A percentile compares a stretch with the other conserved stretches of the same genome.
These are phyloP conservation scores for Biancaea sappan DNA, from an alignment of 306 rosid species.

Conservation along the genomic window DNA sequence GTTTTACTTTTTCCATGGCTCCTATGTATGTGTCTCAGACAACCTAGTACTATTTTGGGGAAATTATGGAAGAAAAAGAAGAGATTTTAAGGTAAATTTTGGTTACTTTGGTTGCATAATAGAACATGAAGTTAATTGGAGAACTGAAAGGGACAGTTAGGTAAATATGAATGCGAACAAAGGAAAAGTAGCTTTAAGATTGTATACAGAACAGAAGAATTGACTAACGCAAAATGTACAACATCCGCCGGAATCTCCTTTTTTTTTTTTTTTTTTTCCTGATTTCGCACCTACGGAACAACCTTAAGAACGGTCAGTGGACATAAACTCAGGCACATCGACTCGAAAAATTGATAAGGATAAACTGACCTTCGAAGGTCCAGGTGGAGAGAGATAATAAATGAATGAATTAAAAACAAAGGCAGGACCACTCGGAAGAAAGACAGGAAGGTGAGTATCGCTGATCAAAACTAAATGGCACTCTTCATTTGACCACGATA, in stretches of 20 bases:
- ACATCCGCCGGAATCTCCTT: neutral
- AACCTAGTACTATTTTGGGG: neutral
- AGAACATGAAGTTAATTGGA: neutral
- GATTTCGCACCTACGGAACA: neutral
- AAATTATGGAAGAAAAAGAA: neutral
- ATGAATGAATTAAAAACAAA: neutral
- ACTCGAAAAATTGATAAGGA: neutral
- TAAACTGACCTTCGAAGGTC: neutral
- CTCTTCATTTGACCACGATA: constrained; percentile 31
- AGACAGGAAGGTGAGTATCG: neutral
- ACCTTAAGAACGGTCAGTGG: neutral
- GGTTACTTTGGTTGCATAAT: neutral
- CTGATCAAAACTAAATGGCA: neutral
- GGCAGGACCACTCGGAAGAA: neutral
- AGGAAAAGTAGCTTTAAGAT: neutral
- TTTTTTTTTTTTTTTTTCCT: too few species aligned
- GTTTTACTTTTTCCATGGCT: constrained; percentile 53
- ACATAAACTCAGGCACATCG: neutral
- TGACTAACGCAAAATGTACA: neutral
- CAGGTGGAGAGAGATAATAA: neutral
- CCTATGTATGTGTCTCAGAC: neutral
- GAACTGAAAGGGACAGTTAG: neutral
- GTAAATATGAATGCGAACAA: neutral
- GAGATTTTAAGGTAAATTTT: neutral
- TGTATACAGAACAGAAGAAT: constrained; percentile 15